Evolutionary conservation across 2,329 filamentous ascomycete species (phyloP), one percentile per base, ranked within the genome.

Genomic region (Tolypocladium endophyticum): DNA sequence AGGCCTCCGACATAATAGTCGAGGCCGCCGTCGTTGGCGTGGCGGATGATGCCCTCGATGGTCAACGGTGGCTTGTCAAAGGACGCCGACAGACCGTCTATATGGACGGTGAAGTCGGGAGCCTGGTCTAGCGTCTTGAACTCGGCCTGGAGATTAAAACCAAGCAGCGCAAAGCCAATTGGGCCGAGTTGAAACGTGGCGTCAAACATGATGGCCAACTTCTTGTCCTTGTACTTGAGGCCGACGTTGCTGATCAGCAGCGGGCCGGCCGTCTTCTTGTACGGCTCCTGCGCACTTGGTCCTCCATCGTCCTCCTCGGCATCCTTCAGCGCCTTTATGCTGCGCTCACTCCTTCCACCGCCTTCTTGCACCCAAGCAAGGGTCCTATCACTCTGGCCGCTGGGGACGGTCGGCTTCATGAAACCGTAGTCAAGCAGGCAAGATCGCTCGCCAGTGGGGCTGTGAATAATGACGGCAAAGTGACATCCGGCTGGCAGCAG

Each of bases 1-100:
- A 76, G 47, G 0, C 73, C 76, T 0, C 76, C 76, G 2, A 66
- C 65, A 56, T 74, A 78, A 55, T 69, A 70, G 2, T 73, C 66
- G 7, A 68, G 35, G 1, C n/a, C 8, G 3, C 54, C 63, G 1
- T 57, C 61, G 11, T 68, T 69, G 1, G 62, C 67, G 50, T 73
- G 69, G 1, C 62, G 60, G 55, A 77, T 69, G 5, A 72, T 56
- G 1, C 76, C 76, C 0, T 70, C 69, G 18, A 78, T 69, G 1
- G 64, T 65, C 2, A 77, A 25, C 1, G 75, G 76, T 2, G 69
- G 67, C 58, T 67, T 61, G 0, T 76, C 68, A 55, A 74, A 76
- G 0, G 65, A 61, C 0, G 66, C 69, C 0, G 70, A 62, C 0
- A 77, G 59, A 0, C 75, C 76, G 0, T 70, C 58, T 11, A 77